Conservation (phyloP, 2,329 filamentous ascomycete genomes). For the Xylogone sp. region DNA sequence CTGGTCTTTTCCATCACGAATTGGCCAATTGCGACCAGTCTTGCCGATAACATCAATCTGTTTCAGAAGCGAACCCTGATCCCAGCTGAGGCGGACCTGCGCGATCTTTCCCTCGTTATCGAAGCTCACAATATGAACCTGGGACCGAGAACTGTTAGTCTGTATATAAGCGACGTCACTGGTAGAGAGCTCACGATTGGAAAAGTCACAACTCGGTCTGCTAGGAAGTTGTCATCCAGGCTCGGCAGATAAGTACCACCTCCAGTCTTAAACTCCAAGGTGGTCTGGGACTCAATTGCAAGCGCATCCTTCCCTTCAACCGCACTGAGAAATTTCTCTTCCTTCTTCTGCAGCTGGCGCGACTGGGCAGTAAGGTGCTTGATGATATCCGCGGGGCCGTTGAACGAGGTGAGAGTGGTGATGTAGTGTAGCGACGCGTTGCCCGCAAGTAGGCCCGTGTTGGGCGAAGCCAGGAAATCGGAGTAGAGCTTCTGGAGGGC, state of each 20-base stretch:
- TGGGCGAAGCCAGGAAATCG: constrained; percentile 68
- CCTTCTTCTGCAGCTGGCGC: constrained; percentile 77
- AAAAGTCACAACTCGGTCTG: constrained; percentile 74
- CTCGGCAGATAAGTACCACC: constrained; percentile 85
- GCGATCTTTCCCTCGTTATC: constrained; percentile 72
- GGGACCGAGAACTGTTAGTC: constrained; percentile 9
- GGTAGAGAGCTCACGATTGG: constrained; percentile 77
- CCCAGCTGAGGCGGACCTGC: constrained; percentile 90
- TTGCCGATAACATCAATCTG: constrained; percentile 91
- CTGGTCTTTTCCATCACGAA: constrained; percentile 83
- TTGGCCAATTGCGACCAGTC: constrained; percentile 90
- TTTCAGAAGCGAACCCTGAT: constrained; percentile 89
- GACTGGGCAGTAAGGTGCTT: constrained; percentile 73
- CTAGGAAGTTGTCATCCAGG: constrained; percentile 90
- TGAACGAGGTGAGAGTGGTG: constrained; percentile 75
- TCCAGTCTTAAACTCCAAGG: constrained; percentile 73
- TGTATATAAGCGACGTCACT: not conserved
- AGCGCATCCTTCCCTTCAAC: constrained; percentile 69
- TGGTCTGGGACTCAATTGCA: constrained; percentile 76
- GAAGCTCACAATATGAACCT: constrained; percentile 89
- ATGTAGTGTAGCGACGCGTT: constrained; percentile 81
- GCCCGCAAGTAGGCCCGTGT: constrained; percentile 56
- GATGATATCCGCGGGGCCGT: constrained; percentile 70
- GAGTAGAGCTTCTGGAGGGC: constrained; percentile 57
- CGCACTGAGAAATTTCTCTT: constrained; percentile 69